These are phyloP conservation scores for Hyaloscypha variabilis DNA, from an alignment of 495 filamentous ascomycete genomes.

Conservation along the genomic window DNA sequence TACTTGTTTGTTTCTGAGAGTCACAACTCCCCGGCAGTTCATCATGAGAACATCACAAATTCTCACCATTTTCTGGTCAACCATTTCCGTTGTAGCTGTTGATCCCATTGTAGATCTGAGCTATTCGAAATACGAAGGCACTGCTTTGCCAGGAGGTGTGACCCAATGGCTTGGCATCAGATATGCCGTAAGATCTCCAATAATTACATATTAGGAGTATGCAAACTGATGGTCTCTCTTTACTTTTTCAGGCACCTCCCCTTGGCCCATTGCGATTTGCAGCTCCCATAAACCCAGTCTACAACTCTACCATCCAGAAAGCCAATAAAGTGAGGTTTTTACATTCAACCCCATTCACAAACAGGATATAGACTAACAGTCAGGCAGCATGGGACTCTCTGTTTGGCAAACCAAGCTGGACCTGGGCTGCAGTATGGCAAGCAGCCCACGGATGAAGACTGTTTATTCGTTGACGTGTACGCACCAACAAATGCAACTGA, in stretches of 20 bases:
- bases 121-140: conserved; percentile 47
- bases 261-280: conserved; percentile 51
- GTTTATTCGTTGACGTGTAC: conserved; percentile 76
- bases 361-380: background rate
- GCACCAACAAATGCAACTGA: conserved; percentile 50
- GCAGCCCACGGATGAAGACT: conserved; percentile 62
- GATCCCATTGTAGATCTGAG: conserved; percentile 38
- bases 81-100: background rate
- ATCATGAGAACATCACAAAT: background rate
- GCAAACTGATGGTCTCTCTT: background rate
- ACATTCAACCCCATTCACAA: background rate
- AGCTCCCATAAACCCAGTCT: conserved; percentile 38
- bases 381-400: conserved; percentile 16
- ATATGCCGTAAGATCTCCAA: conserved; percentile 42
- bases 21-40: background rate
- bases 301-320: conserved; percentile 15
- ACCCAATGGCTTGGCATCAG: conserved; percentile 50
- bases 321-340: conserved; percentile 12
- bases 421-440: conserved; percentile 21
- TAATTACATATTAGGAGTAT: background rate
- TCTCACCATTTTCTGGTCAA: background rate
- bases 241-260: conserved; percentile 43
- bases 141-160: conserved; percentile 34
- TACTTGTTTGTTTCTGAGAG: background rate
- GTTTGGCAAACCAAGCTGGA: conserved; percentile 17